These are phyloP conservation scores for Letharia columbiana DNA, from an alignment of 495 filamentous ascomycete genomes.

Conservation along the genomic window DNA sequence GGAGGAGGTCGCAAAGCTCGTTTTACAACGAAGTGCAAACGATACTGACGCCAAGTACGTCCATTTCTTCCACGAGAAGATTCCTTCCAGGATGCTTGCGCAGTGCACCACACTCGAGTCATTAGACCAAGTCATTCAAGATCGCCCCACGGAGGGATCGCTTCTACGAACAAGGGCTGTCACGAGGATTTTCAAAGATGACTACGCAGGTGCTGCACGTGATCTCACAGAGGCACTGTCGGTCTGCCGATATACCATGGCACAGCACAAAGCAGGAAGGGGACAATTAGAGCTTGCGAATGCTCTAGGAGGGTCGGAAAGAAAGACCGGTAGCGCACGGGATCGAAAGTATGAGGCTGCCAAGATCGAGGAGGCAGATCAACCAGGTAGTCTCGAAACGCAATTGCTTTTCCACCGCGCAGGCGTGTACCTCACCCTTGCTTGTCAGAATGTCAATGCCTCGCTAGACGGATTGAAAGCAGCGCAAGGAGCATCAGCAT, in stretches of 20 bases:
- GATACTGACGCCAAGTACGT: conserved; percentile 70
- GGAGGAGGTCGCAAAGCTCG: conserved; percentile 67
- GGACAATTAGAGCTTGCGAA: conserved; percentile 40
- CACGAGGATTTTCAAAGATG: conserved; percentile 66
- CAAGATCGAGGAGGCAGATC: conserved; percentile 57
- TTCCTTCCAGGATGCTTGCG: conserved; percentile 65
- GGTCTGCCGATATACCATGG: conserved; percentile 45
- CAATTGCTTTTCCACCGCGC: conserved; percentile 71
- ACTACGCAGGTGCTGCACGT: conserved; percentile 54
- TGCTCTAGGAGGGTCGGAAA: conserved; percentile 33
- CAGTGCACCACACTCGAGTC: conserved; percentile 58
- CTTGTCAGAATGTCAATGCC: conserved; percentile 52
- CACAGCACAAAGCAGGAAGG: conserved; percentile 35
- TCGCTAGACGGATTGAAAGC: conserved; percentile 32
- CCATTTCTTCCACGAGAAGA: conserved; percentile 84
- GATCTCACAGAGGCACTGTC: conserved; percentile 59
- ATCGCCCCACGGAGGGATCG: conserved; percentile 52
- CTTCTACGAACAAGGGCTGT: conserved; percentile 62
- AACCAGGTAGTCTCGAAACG: conserved; percentile 61
- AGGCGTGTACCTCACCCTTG: conserved; percentile 62
- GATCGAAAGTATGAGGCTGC: conserved; percentile 37
- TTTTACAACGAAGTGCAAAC: conserved; percentile 53
- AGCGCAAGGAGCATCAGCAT: not conserved
- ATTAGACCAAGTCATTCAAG: conserved; percentile 56
- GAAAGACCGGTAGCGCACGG: conserved; percentile 36